Conservation (phyloP, 371 early-diverging fungal species). For the Rhizopus sp. region DNA sequence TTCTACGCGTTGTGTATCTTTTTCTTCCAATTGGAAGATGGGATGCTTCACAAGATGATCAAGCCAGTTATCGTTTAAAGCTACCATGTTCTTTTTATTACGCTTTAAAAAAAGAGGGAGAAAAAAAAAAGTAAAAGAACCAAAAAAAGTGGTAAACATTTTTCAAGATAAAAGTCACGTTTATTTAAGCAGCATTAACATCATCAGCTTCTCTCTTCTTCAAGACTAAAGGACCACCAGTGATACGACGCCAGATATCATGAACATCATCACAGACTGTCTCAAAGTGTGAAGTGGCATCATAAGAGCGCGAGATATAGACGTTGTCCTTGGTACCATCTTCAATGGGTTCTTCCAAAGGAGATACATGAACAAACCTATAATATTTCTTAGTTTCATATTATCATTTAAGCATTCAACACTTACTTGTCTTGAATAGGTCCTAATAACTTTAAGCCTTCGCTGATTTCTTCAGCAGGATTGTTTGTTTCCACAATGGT, state of each 20-base stretch:
- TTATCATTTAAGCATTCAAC: background rate
- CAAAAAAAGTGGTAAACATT: background rate
- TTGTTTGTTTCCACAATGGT: constrained; percentile 89
- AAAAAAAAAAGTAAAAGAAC: background rate
- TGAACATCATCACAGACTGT: constrained; percentile 96
- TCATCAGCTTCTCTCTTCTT: constrained; percentile 66
- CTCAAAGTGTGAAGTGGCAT: constrained; percentile 99
- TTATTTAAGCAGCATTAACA: constrained; percentile 46
- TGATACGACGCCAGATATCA: constrained; percentile 89
- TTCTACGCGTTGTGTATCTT: constrained; percentile 3
- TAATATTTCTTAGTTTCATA: background rate
- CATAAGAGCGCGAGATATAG: constrained; percentile 93
- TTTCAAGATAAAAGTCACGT: constrained; percentile 5
- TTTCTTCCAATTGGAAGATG: constrained; percentile 22
- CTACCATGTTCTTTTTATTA: background rate
- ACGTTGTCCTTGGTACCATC: constrained; percentile 85
- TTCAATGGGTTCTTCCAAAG: constrained; percentile 83
- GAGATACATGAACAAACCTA: constrained; percentile 77
- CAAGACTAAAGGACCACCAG: constrained; percentile 86
- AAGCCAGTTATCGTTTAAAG: constrained; percentile 18
- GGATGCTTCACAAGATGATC: constrained; percentile 23
- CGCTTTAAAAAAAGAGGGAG: background rate
- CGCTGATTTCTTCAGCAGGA: constrained; percentile 87
- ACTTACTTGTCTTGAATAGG: constrained; percentile 81
- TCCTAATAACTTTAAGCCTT: constrained; percentile 89